Conservation (phyloP, 2,329 filamentous ascomycete species). For the Chrysosporium queenslandicum region DNA sequence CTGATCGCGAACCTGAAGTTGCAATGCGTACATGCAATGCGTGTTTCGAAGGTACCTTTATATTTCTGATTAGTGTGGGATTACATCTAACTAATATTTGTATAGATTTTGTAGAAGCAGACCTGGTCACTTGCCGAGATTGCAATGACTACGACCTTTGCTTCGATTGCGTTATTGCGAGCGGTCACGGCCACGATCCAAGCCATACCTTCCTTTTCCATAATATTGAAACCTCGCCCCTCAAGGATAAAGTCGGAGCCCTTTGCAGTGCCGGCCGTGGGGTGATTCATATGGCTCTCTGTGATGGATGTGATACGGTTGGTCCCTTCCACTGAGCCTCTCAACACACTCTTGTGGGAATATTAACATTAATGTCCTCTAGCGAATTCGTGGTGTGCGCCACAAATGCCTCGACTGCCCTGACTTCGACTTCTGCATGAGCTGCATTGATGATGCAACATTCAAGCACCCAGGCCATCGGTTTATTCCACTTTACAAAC, state of each 20-base stretch:
- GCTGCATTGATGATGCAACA: slow-evolving; percentile 58
- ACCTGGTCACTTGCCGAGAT: slow-evolving; percentile 73
- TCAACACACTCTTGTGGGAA: too few relatives aligned
- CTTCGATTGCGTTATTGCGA: slow-evolving; percentile 63
- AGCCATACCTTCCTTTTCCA: slow-evolving; percentile 63
- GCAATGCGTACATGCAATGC: slow-evolving; percentile 43
- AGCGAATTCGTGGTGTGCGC: slow-evolving; percentile 74
- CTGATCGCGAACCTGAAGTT: slow-evolving; percentile 1
- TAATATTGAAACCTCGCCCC: slow-evolving; percentile 39
- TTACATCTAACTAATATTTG: slow-evolving; percentile 16
- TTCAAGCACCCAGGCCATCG: slow-evolving; percentile 72
- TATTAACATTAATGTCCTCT: slow-evolving; percentile 2
- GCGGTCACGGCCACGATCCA: slow-evolving; percentile 83
- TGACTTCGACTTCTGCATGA: slow-evolving; percentile 89
- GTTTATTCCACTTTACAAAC: slow-evolving; percentile 78
- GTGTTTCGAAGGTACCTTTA: slow-evolving; percentile 49
- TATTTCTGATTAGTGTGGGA: background rate
- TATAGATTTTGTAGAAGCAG: slow-evolving; percentile 58
- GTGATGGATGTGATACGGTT: slow-evolving; percentile 80
- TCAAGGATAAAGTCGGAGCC: slow-evolving; percentile 52
- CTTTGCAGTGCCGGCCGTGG: slow-evolving; percentile 73
- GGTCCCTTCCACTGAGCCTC: background rate
- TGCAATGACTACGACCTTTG: slow-evolving; percentile 94
- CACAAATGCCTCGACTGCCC: slow-evolving; percentile 97
- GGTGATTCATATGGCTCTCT: slow-evolving; percentile 74